Evolutionary conservation across 2,329 filamentous ascomycete genomes (phyloP), one percentile per base, ranked within the genome.

Genomic region (Acrocalymma vagum): DNA sequence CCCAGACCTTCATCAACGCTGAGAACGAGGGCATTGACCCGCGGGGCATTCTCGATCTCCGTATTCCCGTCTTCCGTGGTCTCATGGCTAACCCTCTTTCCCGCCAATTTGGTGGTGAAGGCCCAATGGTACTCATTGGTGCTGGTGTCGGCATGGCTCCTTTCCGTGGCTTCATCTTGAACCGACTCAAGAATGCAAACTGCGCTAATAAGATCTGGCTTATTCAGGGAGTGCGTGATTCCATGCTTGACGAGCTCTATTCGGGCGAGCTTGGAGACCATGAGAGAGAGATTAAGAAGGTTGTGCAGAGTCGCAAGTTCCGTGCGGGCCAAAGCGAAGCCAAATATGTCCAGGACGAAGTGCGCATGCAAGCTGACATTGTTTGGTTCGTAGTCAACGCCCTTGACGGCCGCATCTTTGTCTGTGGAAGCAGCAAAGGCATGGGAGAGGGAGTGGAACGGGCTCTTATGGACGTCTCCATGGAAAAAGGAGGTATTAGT

Each of bases 171-270:
- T 99, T 99, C 69, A 95, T 99, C 29, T 89, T 97, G 74, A 90
- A 95, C 45, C 83, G 92, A 9, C 79, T 96, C 42, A 93, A 93
- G 79, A 94, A 91, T 48, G 92, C 92, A 63, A 96, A 95, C 73
- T 96, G 92, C 65, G 91, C 90, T 50, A 96, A 96, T 78, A 96
- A 96, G 75, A 93, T 96, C 60, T 96, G 92, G 92, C 89, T 96
- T 29, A 82, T 96, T 29, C 92, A 96, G 73, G 92, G 92, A 25
- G 85, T 96, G 29, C 87, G 92, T n/a, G 94, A 99, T 72, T 91
- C 88, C 17, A 83, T 95, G 27, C 83, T 97, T 15, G 94, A 99
- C 63, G 94, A 99, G 73, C 85, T 99, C 26, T 99, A 99, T 76
- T 90, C 86, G 43, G 94, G 94, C 56, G 94, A 99, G 70, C 95